Conservation (phyloP, 441 rosid species). For the Adansonia madagascariensis region DNA sequence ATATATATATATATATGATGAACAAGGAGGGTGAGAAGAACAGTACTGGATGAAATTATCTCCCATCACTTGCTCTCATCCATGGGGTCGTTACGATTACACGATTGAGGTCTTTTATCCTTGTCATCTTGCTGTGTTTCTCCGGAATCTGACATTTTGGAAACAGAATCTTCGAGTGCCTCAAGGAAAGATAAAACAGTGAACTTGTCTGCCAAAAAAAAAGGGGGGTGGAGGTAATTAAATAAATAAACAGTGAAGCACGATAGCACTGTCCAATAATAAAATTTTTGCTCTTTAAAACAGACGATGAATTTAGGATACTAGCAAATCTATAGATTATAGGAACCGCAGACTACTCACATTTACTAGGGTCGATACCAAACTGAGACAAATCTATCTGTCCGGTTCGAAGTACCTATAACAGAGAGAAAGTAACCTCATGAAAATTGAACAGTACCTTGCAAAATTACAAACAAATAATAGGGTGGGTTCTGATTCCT, state of each 20-base stretch:
- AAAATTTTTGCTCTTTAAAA: background rate
- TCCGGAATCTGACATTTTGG: slow-evolving; percentile 35
- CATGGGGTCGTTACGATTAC: slow-evolving; percentile 54
- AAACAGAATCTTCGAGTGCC: slow-evolving; percentile 92
- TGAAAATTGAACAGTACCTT: slow-evolving; percentile 15
- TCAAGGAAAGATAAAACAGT: slow-evolving; percentile 87
- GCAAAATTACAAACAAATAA: slow-evolving; percentile 24
- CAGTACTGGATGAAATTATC: background rate
- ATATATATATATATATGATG: background rate
- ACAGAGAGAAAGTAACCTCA: slow-evolving; percentile 24
- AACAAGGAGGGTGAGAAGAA: background rate
- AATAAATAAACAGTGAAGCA: background rate
- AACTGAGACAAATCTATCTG: slow-evolving; percentile 94
- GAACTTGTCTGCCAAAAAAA: slow-evolving; percentile 67
- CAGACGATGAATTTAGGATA: background rate
- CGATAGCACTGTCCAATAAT: background rate
- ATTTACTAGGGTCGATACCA: slow-evolving; percentile 87
- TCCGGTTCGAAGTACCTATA: slow-evolving; percentile 90
- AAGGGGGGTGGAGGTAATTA: background rate
- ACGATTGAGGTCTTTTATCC: slow-evolving; percentile 47
- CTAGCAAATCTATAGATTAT: slow-evolving; percentile 12
- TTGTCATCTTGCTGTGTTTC: slow-evolving; percentile 44
- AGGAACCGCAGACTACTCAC: slow-evolving; percentile 46
- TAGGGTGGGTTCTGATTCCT: slow-evolving; percentile 37
- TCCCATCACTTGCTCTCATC: slow-evolving; percentile 55